A percentile compares a stretch with the other conserved stretches of the same genome.
Evolutionary conservation across 202 grass and related monocot genomes (phyloP).

Genomic region (Dendrocalamus latiflorus): DNA sequence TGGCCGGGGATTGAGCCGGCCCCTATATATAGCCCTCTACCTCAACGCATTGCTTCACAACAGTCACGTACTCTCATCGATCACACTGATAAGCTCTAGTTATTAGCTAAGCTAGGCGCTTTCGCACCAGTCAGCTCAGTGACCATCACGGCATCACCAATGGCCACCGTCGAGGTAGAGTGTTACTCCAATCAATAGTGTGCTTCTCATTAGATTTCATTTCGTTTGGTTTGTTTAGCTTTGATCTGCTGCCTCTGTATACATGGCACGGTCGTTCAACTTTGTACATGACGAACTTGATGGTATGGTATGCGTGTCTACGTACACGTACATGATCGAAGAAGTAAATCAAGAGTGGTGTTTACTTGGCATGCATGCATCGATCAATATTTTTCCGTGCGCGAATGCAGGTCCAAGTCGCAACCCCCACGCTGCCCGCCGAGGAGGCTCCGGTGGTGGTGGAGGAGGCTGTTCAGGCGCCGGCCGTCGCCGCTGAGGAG

Average conservation of each 20-base stretch:
- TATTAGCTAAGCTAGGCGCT: no score
- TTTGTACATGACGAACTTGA: background rate
- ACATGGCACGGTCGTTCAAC: no score
- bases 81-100: background rate
- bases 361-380: background rate
- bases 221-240: no score
- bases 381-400: background rate
- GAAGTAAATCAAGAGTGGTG: no score
- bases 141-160: no score
- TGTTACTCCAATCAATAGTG: background rate
- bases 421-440: constrained; percentile 12
- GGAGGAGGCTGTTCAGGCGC: constrained; percentile 16
- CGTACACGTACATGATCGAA: no score
- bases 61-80: background rate
- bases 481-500: background rate
- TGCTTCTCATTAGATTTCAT: no score
- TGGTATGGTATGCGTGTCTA: background rate
- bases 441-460: constrained; percentile 39
- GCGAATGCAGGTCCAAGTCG: constrained; percentile 44
- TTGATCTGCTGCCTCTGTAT: no score
- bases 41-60: constrained; percentile 25
- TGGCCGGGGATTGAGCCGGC: background rate
- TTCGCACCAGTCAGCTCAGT: background rate
- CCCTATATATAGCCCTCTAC: constrained; percentile 41
- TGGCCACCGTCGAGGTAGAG: constrained; percentile 70